A percentile compares a stretch with the other conserved stretches of the same genome.
Conservation (phyloP, 768 basidiomycete species). For the Daedaleopsis nitida region DNA sequence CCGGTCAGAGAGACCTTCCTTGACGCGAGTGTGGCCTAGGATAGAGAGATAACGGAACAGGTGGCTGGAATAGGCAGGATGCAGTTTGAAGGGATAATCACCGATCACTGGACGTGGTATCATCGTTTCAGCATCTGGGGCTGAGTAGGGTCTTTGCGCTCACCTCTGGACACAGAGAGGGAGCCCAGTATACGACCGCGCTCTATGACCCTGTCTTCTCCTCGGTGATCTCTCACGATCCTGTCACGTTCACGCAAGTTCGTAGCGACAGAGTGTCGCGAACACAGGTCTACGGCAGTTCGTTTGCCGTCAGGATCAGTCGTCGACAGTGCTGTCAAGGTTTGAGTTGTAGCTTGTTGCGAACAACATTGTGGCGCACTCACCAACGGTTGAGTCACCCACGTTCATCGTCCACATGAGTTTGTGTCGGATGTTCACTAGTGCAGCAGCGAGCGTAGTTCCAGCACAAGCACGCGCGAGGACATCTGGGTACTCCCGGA, state of each 20-base stretch:
- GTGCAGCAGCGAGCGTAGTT: constrained; percentile 5
- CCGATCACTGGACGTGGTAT: not conserved
- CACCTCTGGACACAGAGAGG: not conserved
- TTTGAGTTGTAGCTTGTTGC: not conserved
- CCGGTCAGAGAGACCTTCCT: not conserved
- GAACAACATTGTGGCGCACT: not conserved
- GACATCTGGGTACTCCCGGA: not conserved
- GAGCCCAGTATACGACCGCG: not conserved
- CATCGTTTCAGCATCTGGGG: not conserved
- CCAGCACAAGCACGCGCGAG: constrained; percentile 5
- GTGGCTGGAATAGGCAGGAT: not conserved
- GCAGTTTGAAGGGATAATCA: not conserved
- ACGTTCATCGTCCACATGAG: constrained; percentile 8
- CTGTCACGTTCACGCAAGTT: not conserved
- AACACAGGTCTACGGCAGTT: not conserved
- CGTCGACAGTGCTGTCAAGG: not conserved
- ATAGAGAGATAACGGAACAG: not conserved
- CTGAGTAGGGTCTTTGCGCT: not conserved
- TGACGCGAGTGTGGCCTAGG: not conserved
- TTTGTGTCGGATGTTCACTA: not conserved
- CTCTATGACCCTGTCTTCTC: not conserved
- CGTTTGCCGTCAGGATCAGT: not conserved
- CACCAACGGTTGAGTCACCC: constrained; percentile 4
- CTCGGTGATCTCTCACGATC: not conserved
- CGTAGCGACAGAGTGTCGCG: not conserved